Evolutionary conservation across 2,329 filamentous ascomycete genomes (phyloP).

Genomic region (Talaromyces sp.): DNA sequence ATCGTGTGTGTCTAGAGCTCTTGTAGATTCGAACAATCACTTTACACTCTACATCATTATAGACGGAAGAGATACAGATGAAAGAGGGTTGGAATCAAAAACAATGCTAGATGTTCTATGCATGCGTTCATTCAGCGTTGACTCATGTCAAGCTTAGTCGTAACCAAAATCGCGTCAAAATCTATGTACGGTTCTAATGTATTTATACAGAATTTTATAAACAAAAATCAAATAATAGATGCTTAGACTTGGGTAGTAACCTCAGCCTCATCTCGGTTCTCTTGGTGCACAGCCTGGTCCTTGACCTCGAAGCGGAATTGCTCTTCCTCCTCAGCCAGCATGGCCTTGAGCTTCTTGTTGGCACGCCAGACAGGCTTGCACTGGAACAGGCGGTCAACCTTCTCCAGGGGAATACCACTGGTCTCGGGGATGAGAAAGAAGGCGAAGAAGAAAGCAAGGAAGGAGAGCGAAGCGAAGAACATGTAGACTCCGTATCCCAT

Average conservation of each 20-base stretch:
- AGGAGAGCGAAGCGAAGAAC: slow-evolving; percentile 67
- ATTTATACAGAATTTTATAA: slow-evolving; percentile 16
- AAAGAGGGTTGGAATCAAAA: background rate
- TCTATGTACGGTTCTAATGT: slow-evolving; percentile 14
- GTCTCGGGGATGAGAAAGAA: slow-evolving; percentile 68
- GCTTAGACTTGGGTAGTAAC: background rate
- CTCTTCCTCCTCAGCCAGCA: slow-evolving; percentile 40
- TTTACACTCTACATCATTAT: background rate
- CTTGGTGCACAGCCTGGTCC: slow-evolving; percentile 23
- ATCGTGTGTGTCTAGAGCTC: slow-evolving; percentile 7
- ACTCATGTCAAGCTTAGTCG: slow-evolving; percentile 11
- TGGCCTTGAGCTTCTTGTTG: slow-evolving; percentile 36
- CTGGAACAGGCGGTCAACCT: slow-evolving; percentile 64
- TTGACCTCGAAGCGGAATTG: slow-evolving; percentile 37
- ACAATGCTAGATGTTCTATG: background rate
- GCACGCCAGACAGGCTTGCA: slow-evolving; percentile 40
- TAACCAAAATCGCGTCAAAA: slow-evolving; percentile 5
- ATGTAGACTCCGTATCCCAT: slow-evolving; percentile 66
- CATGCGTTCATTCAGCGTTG: slow-evolving; percentile 12
- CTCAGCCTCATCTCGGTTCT: slow-evolving; percentile 12
- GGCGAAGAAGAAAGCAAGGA: slow-evolving; percentile 61
- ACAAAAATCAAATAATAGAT: background rate
- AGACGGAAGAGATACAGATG: background rate
- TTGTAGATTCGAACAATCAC: too few relatives aligned
- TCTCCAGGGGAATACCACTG: slow-evolving; percentile 65